Conservation (phyloP, 257 asterid species). For the Solanum bulbocastanum region DNA sequence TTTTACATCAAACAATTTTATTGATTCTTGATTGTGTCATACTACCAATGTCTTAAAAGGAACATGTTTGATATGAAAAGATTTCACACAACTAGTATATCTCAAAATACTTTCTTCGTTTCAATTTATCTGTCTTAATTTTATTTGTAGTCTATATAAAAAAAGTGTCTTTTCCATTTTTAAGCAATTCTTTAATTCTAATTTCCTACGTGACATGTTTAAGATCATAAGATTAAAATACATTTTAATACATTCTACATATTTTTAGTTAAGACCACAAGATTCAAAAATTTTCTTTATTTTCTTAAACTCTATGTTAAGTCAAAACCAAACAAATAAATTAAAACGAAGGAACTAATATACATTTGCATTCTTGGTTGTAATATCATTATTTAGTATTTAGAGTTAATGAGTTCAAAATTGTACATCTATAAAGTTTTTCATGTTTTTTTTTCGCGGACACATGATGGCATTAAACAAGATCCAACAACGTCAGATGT, state of each 20-base stretch:
- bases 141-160: rapidly evolving
- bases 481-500: not conserved
- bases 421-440: not conserved
- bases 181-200: not conserved
- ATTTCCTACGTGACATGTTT: rapidly evolving
- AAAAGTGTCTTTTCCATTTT: not conserved
- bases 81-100: not conserved
- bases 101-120: not conserved
- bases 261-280: not conserved
- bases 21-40: not conserved
- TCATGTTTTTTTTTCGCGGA: not conserved
- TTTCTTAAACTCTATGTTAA: no score
- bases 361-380: not conserved
- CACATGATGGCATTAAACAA: not conserved
- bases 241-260: not conserved
- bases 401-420: not conserved
- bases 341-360: not conserved
- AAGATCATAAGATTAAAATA: not conserved
- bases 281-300: rapidly evolving
- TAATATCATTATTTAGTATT: not conserved
- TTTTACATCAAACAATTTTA: not conserved
- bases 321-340: not conserved
- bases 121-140: not conserved
- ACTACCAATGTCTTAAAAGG: not conserved
- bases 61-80: not conserved